Conservation (phyloP, 805 yeast genomes). For the Diddensiella santjacobensis region DNA sequence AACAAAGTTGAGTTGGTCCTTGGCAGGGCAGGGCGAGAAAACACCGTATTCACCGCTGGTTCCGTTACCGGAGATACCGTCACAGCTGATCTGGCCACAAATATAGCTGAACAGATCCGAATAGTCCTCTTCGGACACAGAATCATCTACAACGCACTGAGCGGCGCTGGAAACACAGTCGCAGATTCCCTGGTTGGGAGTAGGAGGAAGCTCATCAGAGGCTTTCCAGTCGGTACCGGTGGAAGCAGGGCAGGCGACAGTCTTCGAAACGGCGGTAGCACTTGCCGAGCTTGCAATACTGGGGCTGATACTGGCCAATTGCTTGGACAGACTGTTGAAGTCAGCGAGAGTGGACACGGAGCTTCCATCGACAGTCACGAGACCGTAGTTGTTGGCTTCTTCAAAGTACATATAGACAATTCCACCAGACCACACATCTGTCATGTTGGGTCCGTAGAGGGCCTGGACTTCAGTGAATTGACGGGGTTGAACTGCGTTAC, state of each 20-base stretch:
- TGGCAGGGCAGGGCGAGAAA: slow-evolving; percentile 67
- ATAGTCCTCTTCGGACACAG: slow-evolving; percentile 52
- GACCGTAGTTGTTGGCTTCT: slow-evolving; percentile 79
- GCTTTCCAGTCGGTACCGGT: slow-evolving; percentile 60
- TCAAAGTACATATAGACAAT: slow-evolving; percentile 88
- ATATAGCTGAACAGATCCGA: slow-evolving; percentile 54
- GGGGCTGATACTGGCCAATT: slow-evolving; percentile 53
- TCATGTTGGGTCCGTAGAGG: slow-evolving; percentile 65
- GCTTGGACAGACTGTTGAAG: slow-evolving; percentile 52
- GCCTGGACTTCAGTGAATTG: slow-evolving; percentile 71
- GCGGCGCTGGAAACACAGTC: slow-evolving; percentile 54
- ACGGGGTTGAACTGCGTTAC: slow-evolving; percentile 72
- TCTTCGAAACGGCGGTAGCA: slow-evolving; percentile 37
- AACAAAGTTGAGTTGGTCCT: slow-evolving; percentile 64
- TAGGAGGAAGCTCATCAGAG: slow-evolving; percentile 65
- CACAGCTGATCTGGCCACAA: slow-evolving; percentile 59
- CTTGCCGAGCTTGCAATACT: slow-evolving; percentile 39
- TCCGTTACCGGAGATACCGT: slow-evolving; percentile 59
- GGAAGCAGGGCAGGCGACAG: slow-evolving; percentile 47
- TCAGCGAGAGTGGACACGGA: slow-evolving; percentile 58
- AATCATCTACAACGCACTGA: slow-evolving; percentile 54
- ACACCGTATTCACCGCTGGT: slow-evolving; percentile 65
- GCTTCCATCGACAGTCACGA: slow-evolving; percentile 52
- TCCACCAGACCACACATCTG: slow-evolving; percentile 92
- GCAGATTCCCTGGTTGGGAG: slow-evolving; percentile 66